Conservation (phyloP, 805 yeast genomes). For the Dipodascus geniculatus region DNA sequence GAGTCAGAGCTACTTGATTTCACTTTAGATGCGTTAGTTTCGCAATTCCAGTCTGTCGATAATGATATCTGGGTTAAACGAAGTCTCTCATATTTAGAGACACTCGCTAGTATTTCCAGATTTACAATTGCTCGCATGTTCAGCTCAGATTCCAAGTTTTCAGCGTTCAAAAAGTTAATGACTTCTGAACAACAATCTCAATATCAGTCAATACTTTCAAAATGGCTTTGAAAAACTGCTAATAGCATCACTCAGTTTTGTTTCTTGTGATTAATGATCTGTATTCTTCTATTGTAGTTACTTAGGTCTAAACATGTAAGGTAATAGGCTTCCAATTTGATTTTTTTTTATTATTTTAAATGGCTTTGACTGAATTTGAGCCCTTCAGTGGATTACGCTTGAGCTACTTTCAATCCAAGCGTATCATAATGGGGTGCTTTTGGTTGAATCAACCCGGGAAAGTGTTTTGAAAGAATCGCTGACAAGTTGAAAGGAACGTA, state of each 20-base stretch:
- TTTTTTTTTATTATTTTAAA: too few relatives aligned
- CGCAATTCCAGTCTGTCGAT: not conserved
- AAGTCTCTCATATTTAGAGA: not conserved
- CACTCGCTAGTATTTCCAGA: slow-evolving; percentile 5
- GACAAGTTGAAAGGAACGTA: slow-evolving; percentile 1
- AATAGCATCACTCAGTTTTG: too few relatives aligned
- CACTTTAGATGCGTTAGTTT: slow-evolving; percentile 10
- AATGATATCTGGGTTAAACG: slow-evolving; percentile 2
- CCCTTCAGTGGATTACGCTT: not conserved
- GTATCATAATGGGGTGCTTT: not conserved
- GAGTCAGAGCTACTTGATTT: slow-evolving; percentile 16
- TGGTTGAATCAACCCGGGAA: slow-evolving; percentile 25
- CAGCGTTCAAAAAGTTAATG: not conserved
- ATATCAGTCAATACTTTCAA: not conserved
- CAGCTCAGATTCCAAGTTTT: not conserved
- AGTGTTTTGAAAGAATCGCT: slow-evolving; percentile 16
- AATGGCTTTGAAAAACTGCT: slow-evolving; percentile 1
- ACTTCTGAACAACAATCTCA: not conserved
- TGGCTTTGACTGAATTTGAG: not conserved
- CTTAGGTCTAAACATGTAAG: not conserved
- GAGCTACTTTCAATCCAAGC: not conserved
- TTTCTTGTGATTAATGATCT: not conserved
- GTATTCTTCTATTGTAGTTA: not conserved
- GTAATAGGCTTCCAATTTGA: not conserved
- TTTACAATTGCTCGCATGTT: slow-evolving; percentile 7